Base-by-base conservation (phyloP, 352 stramenopile genomes). In the Globisporangium yorkense region DNA sequence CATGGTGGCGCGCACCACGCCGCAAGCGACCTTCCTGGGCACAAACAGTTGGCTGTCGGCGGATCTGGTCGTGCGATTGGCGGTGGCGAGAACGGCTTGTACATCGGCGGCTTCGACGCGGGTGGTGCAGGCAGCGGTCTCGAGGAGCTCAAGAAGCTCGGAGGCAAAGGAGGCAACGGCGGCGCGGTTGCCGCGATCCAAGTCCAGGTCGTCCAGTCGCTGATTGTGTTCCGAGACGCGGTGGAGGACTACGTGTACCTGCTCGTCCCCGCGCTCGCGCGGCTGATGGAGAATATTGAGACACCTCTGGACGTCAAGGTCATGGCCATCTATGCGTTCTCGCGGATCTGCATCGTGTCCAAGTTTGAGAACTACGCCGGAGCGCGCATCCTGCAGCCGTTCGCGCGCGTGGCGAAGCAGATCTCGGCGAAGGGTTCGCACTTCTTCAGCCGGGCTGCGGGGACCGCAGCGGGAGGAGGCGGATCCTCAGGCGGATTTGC, bases 241-340 rank as follows among this genome's bases (percentile, higher is more conserved):
- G 84, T 99, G 5, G 82, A 93, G 16, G 92, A 98, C 49, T 97
- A 98, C 66, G 80, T 98, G 12, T 97, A 98, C 68, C 67, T 99
- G 59, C 57, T 99, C 13, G 70, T 99, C 5, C 95, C 96, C 44
- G 88, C 91, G 4, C 71, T 99, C 7, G 74, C 98, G 44, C 94
- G 96, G 39, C 71, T 99, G 9, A 87, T 94, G 61, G 95, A 98
- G 61, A 90, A 83, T 55, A 62, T 97, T 13, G 86, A 98, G 13
- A 96, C 85, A 24, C 66, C 87, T 0, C 63, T 88, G 50, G 72
- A 90, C 44, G 86, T 92, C 20, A 85, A 94, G 57, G 82, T 88
- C 31, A 86, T 77, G 5, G 76, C 76, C 0, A 75, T 91, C 31
- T 87, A 92, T 52, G 77, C 84, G 10, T 62, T 93, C 29, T 78